Evolutionary conservation across 306 rosid genomes (phyloP).

Genomic region (Hylodesmum podocarpum): DNA sequence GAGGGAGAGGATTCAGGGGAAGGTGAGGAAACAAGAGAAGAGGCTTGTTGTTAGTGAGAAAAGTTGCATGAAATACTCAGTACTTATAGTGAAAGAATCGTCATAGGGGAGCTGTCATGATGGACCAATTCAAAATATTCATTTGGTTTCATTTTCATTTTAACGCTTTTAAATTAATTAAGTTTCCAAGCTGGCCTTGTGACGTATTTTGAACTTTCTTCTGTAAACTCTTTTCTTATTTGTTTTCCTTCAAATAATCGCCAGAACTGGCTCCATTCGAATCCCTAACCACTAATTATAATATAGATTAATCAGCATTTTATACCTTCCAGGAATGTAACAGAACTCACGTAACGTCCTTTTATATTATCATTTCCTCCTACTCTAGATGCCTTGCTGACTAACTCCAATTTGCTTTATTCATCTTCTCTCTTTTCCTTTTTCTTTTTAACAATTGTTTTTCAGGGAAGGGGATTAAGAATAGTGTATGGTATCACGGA

Average conservation of each 20-base stretch:
- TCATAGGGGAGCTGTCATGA: conserved; percentile 58
- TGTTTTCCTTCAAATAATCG: conserved; percentile 29
- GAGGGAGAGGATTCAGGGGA: background rate
- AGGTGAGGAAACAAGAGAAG: background rate
- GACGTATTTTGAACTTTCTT: background rate
- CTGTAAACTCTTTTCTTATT: background rate
- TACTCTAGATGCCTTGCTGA: background rate
- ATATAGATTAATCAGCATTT: conserved; percentile 20
- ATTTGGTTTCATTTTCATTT: conserved; percentile 25
- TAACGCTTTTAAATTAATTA: conserved; percentile 30
- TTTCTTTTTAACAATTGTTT: background rate
- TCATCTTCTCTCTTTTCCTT: background rate
- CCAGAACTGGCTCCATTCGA: conserved; percentile 29
- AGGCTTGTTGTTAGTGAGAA: conserved; percentile 21
- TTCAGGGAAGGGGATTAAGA: conserved; percentile 3
- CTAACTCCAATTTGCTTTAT: conserved; percentile 34
- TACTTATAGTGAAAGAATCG: conserved; percentile 57
- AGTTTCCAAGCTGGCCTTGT: conserved; percentile 48
- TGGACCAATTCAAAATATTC: conserved; percentile 45
- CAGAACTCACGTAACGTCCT: background rate
- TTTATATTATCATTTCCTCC: conserved; percentile 18
- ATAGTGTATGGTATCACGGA: background rate
- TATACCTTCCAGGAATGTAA: background rate
- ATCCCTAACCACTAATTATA: conserved; percentile 35
- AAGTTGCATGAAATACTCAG: conserved; percentile 31